Evolutionary conservation across 2,329 filamentous ascomycete species (phyloP), one percentile per base, ranked within the genome.

Genomic region (Epichloe sibirici): DNA sequence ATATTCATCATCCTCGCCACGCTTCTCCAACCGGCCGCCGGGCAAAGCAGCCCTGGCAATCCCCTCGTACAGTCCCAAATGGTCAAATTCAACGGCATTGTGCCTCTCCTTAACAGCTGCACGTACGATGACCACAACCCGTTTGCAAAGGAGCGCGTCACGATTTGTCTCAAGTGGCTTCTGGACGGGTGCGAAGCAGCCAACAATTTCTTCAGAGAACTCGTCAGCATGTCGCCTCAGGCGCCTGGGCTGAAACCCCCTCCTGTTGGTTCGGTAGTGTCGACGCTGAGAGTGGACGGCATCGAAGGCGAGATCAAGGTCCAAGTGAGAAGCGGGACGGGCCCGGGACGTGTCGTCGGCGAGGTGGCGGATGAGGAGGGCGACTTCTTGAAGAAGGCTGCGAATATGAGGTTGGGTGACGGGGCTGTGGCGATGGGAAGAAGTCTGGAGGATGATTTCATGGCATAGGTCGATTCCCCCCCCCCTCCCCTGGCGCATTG

Each of bases 71-170:
- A 97, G 68, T 82, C 86, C 60, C 91, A 96, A 65, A 88, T 97
- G 56, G 81, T 94, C 45, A 79, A 83, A 48, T 81, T 91, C 61
- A 87, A 89, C 57, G 91, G 91, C 43, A 86, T 97, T 44, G 87
- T 95, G 59, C 84, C 88, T 0, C 77, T 97, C 21, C 78, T 96
- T 15, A 90, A 90, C 62, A 95, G 90, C 68, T 96, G 90, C 61
- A 80, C 83, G 35, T 93, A 93, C 64, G 91, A 97, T 64, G 89
- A 91, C 59, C 83, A 95, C 69, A 96, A 96, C 63, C 89, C 90
- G 0, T 96, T 91, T 64, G 90, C 95, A 57, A 88, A 91, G 62
- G 91, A 97, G 67, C 87, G 90, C 57, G 88, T 89, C 3, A 88
- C 90, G 48, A 83, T 95, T 65, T 90, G 87, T 58, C 76, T 94